Conservation (phyloP, 2,329 filamentous ascomycete genomes). For the Botrytis squamosa region DNA sequence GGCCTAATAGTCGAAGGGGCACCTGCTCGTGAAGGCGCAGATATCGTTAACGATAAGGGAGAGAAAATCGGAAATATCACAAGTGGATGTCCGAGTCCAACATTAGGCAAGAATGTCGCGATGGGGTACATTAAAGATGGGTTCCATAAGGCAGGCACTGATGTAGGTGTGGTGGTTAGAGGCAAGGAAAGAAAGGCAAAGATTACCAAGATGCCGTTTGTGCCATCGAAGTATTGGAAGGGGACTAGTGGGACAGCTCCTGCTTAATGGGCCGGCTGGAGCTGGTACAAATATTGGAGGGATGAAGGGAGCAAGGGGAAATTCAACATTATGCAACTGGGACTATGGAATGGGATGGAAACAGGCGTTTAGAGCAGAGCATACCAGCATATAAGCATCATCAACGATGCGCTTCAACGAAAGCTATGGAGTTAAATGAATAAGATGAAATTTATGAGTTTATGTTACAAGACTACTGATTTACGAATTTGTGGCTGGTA, state of each 20-base stretch:
- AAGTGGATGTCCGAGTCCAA: conserved; percentile 86
- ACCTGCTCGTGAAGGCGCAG: conserved; percentile 84
- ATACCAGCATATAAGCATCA: neutral
- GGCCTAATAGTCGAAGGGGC: conserved; percentile 82
- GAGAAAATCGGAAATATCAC: conserved; percentile 77
- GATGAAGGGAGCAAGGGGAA: neutral
- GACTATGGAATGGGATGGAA: neutral
- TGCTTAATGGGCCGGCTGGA: neutral
- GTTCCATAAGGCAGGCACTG: conserved; percentile 66
- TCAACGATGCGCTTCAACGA: neutral
- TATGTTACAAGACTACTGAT: neutral
- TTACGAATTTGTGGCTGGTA: neutral
- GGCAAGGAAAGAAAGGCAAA: conserved; percentile 65
- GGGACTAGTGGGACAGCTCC: conserved; percentile 21
- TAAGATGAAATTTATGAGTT: neutral
- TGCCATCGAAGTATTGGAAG: conserved; percentile 61
- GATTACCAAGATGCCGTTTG: conserved; percentile 71
- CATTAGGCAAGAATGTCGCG: conserved; percentile 84
- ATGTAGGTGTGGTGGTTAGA: conserved; percentile 62
- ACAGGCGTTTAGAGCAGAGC: neutral
- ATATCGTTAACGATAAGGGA: conserved; percentile 65
- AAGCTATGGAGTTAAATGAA: conserved; percentile 8
- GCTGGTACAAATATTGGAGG: neutral
- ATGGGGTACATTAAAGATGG: conserved; percentile 80
- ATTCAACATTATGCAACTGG: conserved; percentile 3